Conservation (phyloP, 371 early-diverging fungal species). For the Zancudomyces culisetae region DNA sequence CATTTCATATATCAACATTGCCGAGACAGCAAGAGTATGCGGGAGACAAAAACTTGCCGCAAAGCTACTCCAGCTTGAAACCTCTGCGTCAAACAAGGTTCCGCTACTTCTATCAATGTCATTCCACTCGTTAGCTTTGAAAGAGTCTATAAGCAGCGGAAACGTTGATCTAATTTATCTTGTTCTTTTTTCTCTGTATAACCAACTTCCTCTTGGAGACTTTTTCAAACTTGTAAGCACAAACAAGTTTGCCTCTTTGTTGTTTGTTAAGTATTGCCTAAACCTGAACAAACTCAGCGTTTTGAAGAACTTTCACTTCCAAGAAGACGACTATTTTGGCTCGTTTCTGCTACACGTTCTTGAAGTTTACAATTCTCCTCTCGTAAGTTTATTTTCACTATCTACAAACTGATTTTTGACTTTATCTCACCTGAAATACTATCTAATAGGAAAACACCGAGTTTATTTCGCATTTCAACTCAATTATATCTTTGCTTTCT, state of each 20-base stretch:
- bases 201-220: slow-evolving; percentile 61
- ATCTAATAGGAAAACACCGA: background rate
- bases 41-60: slow-evolving; percentile 80
- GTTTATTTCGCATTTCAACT: background rate
- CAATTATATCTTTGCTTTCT: background rate
- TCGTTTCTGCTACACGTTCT: no score
- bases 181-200: slow-evolving; percentile 69
- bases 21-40: slow-evolving; percentile 68
- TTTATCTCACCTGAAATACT: no score
- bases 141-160: slow-evolving; percentile 81
- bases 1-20: slow-evolving; percentile 76
- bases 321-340: slow-evolving; percentile 55
- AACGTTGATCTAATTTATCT: slow-evolving; percentile 88
- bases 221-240: slow-evolving; percentile 72
- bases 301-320: slow-evolving; percentile 82
- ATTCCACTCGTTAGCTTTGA: slow-evolving; percentile 67
- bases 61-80: slow-evolving; percentile 77
- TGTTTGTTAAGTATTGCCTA: slow-evolving; percentile 65
- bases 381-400: no score
- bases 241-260: slow-evolving; percentile 56
- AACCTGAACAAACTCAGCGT: slow-evolving; percentile 46
- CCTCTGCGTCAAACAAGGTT: slow-evolving; percentile 83
- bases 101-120: slow-evolving; percentile 84
- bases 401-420: no score
- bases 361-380: no score